A percentile compares a stretch with the other conserved stretches of the same genome.
Conservation (phyloP, 2,329 filamentous ascomycete genomes). For the Aspergillus sp. region DNA sequence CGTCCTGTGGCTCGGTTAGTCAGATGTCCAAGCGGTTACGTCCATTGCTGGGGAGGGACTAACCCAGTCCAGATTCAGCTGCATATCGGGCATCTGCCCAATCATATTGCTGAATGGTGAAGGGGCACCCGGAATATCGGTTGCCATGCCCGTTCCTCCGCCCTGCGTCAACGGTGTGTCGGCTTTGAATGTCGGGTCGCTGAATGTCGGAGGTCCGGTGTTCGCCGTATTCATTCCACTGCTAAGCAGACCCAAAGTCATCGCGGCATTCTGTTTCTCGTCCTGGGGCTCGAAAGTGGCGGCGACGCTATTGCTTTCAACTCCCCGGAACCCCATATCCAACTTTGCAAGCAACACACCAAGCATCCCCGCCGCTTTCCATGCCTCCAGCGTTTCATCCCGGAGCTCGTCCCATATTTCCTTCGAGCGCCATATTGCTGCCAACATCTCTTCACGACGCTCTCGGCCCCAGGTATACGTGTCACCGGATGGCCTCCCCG, state of each 20-base stretch:
- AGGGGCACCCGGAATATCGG: slow-evolving; percentile 33
- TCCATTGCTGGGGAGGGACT: slow-evolving; percentile 17
- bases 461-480: slow-evolving; percentile 40
- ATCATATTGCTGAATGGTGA: slow-evolving; percentile 48
- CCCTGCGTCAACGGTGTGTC: slow-evolving; percentile 15
- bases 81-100: slow-evolving; percentile 47
- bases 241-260: slow-evolving; percentile 61
- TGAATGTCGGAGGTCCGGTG: slow-evolving; percentile 20
- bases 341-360: slow-evolving; percentile 77
- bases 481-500: slow-evolving; percentile 27
- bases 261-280: slow-evolving; percentile 56
- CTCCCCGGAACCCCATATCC: slow-evolving; percentile 25
- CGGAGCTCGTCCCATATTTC: slow-evolving; percentile 72
- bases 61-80: slow-evolving; percentile 55
- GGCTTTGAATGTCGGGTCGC: slow-evolving; percentile 19
- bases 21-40: slow-evolving; percentile 8
- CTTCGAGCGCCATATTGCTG: slow-evolving; percentile 60
- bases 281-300: slow-evolving; percentile 37
- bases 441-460: slow-evolving; percentile 62
- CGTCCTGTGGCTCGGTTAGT: slow-evolving; percentile 41
- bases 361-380: slow-evolving; percentile 74
- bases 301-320: slow-evolving; percentile 15
- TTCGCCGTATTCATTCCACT: slow-evolving; percentile 49
- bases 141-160: slow-evolving; percentile 18
- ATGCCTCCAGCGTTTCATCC: slow-evolving; percentile 76